Evolutionary conservation across 2,329 filamentous ascomycete genomes (phyloP).

Genomic region (Ophiostoma ulmi): DNA sequence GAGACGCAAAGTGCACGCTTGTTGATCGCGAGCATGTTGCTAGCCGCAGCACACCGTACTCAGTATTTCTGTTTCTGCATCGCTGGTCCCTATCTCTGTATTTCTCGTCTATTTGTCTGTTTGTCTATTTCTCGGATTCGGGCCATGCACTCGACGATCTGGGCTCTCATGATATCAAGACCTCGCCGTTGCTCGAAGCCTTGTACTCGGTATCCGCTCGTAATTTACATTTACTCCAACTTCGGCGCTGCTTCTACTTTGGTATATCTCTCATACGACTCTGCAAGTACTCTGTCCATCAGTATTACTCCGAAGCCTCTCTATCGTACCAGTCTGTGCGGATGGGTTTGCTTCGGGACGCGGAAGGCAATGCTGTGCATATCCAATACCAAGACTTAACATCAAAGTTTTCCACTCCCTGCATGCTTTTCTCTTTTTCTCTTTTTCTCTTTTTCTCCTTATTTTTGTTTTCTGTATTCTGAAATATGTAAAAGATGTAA

Average conservation of each 20-base stretch:
- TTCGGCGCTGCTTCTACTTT: constrained; percentile 13
- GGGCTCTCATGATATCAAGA: background rate
- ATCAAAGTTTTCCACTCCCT: background rate
- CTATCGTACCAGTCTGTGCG: background rate
- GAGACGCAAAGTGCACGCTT: background rate
- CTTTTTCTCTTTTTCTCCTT: background rate
- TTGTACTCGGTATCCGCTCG: background rate
- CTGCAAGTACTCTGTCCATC: background rate
- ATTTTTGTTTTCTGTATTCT: background rate
- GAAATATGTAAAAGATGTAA: no score
- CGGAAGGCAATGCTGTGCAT: background rate
- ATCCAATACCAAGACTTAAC: background rate
- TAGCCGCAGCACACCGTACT: background rate
- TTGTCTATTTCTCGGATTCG: background rate
- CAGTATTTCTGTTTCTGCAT: background rate
- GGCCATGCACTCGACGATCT: background rate
- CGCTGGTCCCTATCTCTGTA: no score
- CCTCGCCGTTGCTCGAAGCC: background rate
- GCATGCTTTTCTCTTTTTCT: background rate
- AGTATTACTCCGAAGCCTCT: background rate
- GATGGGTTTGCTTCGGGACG: background rate
- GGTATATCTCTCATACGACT: background rate
- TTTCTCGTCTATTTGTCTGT: no score
- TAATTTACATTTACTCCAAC: background rate
- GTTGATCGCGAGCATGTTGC: background rate